These are phyloP conservation scores for Lactarius hatsudake DNA, from an alignment of 768 basidiomycete species.

Conservation along the genomic window DNA sequence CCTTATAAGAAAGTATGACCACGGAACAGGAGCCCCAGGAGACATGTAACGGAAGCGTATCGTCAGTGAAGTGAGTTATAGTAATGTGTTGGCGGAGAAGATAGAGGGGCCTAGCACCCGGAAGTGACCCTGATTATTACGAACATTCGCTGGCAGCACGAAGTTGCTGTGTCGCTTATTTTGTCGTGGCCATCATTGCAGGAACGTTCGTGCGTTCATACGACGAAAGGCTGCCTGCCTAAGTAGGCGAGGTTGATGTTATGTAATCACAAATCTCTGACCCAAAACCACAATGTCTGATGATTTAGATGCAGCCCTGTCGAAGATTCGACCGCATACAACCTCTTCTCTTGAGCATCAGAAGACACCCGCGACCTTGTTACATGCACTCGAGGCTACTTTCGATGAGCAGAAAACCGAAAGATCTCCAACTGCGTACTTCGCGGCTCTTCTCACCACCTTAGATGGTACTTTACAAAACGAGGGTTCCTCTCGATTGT, in stretches of 20 bases:
- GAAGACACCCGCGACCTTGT: constrained; percentile 81
- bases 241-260: not conserved
- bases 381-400: constrained; percentile 81
- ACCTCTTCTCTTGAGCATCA: constrained; percentile 82
- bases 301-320: constrained; percentile 54
- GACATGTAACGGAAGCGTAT: constrained; percentile 31
- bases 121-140: not conserved
- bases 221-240: not conserved
- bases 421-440: constrained; percentile 83
- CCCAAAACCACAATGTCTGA: constrained; percentile 30
- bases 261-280: constrained; percentile 2
- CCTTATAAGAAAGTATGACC: constrained; percentile 72
- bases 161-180: not conserved
- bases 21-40: constrained; percentile 46
- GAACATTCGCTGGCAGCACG: not conserved
- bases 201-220: constrained; percentile 20
- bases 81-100: not conserved
- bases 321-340: constrained; percentile 85
- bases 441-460: constrained; percentile 85
- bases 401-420: constrained; percentile 67
- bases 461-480: constrained; percentile 75
- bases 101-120: not conserved
- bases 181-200: not conserved
- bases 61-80: not conserved
- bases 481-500: constrained; percentile 39